phyloP scores from a whole-genome alignment of 2,329 filamentous ascomycete genomes.

The Proliferodiscus dingleyae region DNA sequence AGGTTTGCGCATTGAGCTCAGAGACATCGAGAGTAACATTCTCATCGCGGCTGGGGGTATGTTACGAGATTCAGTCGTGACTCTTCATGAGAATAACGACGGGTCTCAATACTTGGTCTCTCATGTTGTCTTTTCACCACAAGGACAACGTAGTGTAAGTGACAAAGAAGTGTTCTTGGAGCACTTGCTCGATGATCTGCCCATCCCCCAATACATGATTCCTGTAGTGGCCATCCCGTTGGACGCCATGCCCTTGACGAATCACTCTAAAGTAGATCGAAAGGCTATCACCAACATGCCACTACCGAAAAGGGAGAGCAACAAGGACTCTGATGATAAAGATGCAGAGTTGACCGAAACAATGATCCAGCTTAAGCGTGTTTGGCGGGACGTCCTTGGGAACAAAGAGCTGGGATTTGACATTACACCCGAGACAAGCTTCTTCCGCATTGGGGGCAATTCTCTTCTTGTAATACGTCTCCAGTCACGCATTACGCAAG shows the following conservation, averaged over 20 bases:
- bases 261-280: slow-evolving; percentile 32
- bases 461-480: not conserved
- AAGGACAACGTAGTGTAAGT: no score
- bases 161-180: slow-evolving; percentile 1
- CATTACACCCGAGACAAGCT: not conserved
- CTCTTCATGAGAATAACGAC: slow-evolving; percentile 15
- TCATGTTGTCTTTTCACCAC: slow-evolving; percentile 29
- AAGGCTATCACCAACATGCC: slow-evolving; percentile 10
- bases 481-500: not conserved
- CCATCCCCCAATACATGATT: slow-evolving; percentile 34
- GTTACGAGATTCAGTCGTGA: slow-evolving; percentile 27
- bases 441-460: not conserved
- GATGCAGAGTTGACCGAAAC: not conserved
- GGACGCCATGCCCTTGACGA: slow-evolving; percentile 27
- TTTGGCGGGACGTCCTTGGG: slow-evolving; percentile 5
- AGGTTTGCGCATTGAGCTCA: slow-evolving; percentile 37
- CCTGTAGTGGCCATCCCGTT: slow-evolving; percentile 28
- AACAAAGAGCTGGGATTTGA: not conserved
- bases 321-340: not conserved
- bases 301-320: not conserved
- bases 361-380: slow-evolving; percentile 1
- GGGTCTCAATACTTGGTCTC: slow-evolving; percentile 33
- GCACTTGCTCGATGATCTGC: slow-evolving; percentile 9
- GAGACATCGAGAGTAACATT: slow-evolving; percentile 36
- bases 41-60: slow-evolving; percentile 17